A percentile compares a stretch with the other conserved stretches of the same genome.
Conservation (phyloP, 2,329 filamentous ascomycete species). For the Xylariaceae sp. region DNA sequence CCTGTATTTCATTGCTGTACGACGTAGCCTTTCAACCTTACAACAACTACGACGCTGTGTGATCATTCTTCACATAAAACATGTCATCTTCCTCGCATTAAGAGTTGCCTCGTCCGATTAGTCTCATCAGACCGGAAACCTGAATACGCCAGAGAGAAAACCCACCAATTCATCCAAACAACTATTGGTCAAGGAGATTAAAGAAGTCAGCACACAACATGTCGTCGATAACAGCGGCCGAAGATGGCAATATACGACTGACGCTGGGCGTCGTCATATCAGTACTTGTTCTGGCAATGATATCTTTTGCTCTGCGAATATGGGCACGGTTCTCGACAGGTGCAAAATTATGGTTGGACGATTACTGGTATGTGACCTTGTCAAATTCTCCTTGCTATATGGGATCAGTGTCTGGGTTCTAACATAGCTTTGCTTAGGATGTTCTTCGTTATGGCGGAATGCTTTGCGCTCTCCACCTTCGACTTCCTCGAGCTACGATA, state of each 20-base stretch:
- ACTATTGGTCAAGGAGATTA: no score
- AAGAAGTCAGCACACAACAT: no score
- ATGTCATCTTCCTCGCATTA: no score
- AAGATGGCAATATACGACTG: constrained; percentile 23
- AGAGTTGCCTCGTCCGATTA: no score
- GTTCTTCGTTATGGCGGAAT: constrained; percentile 26
- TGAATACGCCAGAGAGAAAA: no score
- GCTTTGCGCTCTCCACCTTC: constrained; percentile 21
- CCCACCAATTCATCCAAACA: constrained; percentile 3
- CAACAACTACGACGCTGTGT: no score
- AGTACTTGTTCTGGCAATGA: constrained; percentile 21
- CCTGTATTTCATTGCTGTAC: no score
- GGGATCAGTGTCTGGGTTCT: no score
- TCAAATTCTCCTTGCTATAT: no score
- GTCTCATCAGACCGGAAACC: no score
- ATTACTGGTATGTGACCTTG: constrained; percentile 20
- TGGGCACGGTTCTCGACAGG: constrained; percentile 22
- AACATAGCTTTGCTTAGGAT: constrained; percentile 16
- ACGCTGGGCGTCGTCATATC: constrained; percentile 27
- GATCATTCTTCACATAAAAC: no score
- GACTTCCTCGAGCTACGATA: constrained; percentile 23
- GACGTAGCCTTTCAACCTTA: no score
- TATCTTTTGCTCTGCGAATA: constrained; percentile 26
- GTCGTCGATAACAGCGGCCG: constrained; percentile 9
- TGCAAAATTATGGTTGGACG: constrained; percentile 28